Evolutionary conservation across 768 basidiomycete species (phyloP), one percentile per base, ranked within the genome.

Genomic region (Rhodotorula babjevae): DNA sequence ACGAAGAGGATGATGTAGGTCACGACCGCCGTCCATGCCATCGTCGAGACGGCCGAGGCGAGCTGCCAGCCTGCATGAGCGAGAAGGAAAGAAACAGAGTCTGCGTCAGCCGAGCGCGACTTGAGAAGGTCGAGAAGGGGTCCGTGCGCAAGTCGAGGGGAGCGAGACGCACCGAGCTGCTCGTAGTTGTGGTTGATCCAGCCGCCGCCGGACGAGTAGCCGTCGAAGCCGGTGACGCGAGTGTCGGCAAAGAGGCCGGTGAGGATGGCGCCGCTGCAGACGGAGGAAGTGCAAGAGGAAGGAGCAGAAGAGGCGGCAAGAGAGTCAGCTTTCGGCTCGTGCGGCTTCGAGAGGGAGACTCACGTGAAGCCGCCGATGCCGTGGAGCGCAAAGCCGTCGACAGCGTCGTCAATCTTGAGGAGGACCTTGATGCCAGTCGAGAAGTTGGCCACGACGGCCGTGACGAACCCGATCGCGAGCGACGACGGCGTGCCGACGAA

Each of bases 371-470:
- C 91, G 14, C 91, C 92, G 53, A 94, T 82, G 50, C 89, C 93
- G 83, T 96, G 93, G 77, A 91, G 88, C 27, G 93, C 92, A 80
- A 92, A 94, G 58, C 93, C 85, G 84, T 97, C 93, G 62, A 96
- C 88, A 0, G 92, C 87, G 78, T 95, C 93, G 79, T 96, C 93
- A 66, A 69, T 67, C 47, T 59, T 25, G 44, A 71, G 68, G 33
- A 61, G 47, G 55, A 73, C 67, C 62, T 67, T 78, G 64, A 78
- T 73, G 81, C 91, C 90, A 27, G 92, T 94, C 64, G 76, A 90
- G 21, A 18, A 90, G 81, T 94, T 94, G 81, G 89, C 89, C 25
- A 87, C 81, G 16, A 84, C 84, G 27, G 89, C 92, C 10, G 88
- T 85, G 61, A 93, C 78, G 76, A 89, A 81, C 53, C 93, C 93